A percentile compares a stretch with the other conserved stretches of the same genome.
Evolutionary conservation across 208 protist species (phyloP).

Genomic region (Trypanosoma avium): DNA sequence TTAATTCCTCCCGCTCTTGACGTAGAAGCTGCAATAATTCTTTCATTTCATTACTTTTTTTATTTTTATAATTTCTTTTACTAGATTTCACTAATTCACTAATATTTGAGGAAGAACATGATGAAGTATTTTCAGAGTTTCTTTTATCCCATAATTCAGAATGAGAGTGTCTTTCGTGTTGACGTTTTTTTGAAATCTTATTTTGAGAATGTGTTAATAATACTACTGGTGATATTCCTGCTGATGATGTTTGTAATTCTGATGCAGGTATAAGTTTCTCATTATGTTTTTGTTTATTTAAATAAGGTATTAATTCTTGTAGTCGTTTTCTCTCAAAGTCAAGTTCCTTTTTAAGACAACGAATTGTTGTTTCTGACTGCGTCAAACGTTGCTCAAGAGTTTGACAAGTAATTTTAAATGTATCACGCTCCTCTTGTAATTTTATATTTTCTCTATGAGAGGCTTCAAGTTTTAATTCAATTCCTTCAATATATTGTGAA

Average conservation of each 20-base stretch:
- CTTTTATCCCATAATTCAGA: too few species aligned
- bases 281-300: too few species aligned
- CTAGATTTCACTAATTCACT: too few species aligned
- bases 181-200: too few species aligned
- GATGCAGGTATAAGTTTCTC: not conserved
- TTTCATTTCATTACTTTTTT: not conserved
- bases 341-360: constrained; percentile 55
- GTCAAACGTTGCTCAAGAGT: constrained; percentile 40
- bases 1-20: not conserved
- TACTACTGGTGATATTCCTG: constrained; percentile 8
- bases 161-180: too few species aligned
- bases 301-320: too few species aligned
- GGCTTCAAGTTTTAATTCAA: constrained; percentile 40
- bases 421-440: constrained; percentile 51
- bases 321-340: constrained; percentile 42
- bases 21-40: not conserved
- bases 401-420: constrained; percentile 33
- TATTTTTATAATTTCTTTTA: not conserved
- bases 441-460: constrained; percentile 27
- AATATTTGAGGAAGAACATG: too few species aligned
- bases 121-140: too few species aligned
- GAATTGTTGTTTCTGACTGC: constrained; percentile 45
- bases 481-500: constrained; percentile 40
- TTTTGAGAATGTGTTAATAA: too few species aligned
- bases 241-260: constrained; percentile 1